Evolutionary conservation across 208 protist genomes (phyloP).

Genomic region (Leishmania tropica): DNA sequence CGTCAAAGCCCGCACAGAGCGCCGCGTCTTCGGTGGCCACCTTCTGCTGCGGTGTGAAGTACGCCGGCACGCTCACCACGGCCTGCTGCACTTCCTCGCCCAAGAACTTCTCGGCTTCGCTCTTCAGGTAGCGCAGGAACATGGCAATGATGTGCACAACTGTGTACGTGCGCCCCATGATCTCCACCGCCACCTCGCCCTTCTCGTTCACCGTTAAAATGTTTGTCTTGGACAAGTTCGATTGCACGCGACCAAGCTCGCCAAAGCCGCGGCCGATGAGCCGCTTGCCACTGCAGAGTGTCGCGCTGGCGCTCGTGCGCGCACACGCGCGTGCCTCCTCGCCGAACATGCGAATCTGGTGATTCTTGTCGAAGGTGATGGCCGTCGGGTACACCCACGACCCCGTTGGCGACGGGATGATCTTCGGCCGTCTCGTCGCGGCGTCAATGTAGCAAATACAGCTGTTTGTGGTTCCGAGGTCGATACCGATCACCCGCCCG

Average conservation of each 20-base stretch:
- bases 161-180: constrained; percentile 90
- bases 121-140: constrained; percentile 92
- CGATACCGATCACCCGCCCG: constrained; percentile 95
- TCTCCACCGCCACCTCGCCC: constrained; percentile 86
- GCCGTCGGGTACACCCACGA: constrained; percentile 93
- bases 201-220: constrained; percentile 87
- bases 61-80: constrained; percentile 92
- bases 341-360: constrained; percentile 85
- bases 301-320: constrained; percentile 84
- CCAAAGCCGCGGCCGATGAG: constrained; percentile 89
- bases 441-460: constrained; percentile 94
- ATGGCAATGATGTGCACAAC: constrained; percentile 93
- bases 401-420: constrained; percentile 90
- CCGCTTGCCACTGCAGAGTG: constrained; percentile 91
- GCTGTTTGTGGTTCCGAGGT: constrained; percentile 98
- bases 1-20: constrained; percentile 89
- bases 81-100: constrained; percentile 82
- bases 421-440: constrained; percentile 72
- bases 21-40: constrained; percentile 94
- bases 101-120: constrained; percentile 84
- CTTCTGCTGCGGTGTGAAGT: constrained; percentile 93
- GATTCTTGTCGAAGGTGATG: constrained; percentile 92
- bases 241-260: constrained; percentile 82
- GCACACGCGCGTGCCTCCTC: constrained; percentile 89
- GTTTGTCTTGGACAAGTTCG: constrained; percentile 87